Base-by-base conservation (phyloP, 2,329 filamentous ascomycete species). In the Diaporthe citriasiana region DNA sequence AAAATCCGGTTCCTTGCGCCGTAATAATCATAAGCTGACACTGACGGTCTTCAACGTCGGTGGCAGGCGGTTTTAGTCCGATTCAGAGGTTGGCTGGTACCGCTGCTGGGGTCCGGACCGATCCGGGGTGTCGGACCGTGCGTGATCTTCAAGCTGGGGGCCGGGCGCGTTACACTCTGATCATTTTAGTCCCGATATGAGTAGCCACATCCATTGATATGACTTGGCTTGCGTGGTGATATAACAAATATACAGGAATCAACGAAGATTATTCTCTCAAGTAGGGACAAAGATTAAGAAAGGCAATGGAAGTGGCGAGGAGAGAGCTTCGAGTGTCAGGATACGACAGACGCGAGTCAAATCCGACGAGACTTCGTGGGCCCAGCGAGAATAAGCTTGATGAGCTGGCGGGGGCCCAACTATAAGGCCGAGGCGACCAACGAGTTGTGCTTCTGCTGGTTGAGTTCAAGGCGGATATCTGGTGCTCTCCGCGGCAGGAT, bases 31-130 rank as follows among this genome's bases (percentile, higher is more conserved):
- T 38, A 22, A 68, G 63, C n/a, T 51, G 47, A 19, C n/a, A 12
- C 45, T 40, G 63, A 68, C 5, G 42, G 15, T 68, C n/a, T 53
- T 40, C 30, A 30, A 33, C n/a, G n/a, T 53, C 22, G 63, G 8
- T 53, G 5, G 27, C 13, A 27, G 63, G 63, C n/a, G 63, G 15
- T 40, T 51, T 30, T 40, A n/a, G 33, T 68, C 45, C n/a, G 45
- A 45, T 27, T 53, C 30, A 17, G 33, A 68, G 33, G 63, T 40
- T 40, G 63, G 75, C 71, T 81, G 74, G 10, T 42, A 30, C 33
- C 47, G 47, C n/a, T n/a, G 47, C 47, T 53, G 47, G 45, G 53
- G 2, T 47, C 63, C 45, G 63, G 47, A 40, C 63, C 63, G 63
- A 53, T 53, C 45, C 63, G 22, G 63, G n/a, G 47, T n/a, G n/a